These are phyloP conservation scores for Mycena filopes DNA, from an alignment of 768 basidiomycete genomes.

Conservation along the genomic window DNA sequence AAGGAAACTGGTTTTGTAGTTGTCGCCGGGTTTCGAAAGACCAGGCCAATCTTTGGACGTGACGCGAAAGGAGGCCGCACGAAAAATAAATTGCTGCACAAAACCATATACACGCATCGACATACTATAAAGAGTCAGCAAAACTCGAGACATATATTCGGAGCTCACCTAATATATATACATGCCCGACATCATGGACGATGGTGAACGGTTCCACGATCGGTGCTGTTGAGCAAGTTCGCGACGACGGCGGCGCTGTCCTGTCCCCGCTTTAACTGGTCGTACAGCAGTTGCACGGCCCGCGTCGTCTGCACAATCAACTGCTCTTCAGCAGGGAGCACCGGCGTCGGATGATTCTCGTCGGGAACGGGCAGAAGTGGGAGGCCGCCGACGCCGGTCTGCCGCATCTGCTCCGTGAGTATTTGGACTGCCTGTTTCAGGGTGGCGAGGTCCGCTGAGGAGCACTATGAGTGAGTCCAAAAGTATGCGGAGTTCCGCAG, in stretches of 20 bases:
- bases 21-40: too few relatives aligned
- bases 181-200: too few relatives aligned
- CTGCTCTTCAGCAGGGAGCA: conserved; percentile 55
- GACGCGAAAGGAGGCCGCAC: too few relatives aligned
- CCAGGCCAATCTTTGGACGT: too few relatives aligned
- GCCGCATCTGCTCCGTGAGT: conserved; percentile 60
- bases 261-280: conserved; percentile 62
- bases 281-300: conserved; percentile 59
- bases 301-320: conserved; percentile 54
- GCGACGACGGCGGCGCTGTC: conserved; percentile 66
- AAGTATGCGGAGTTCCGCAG: too few relatives aligned
- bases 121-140: too few relatives aligned
- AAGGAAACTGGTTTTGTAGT: too few relatives aligned
- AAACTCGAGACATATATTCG: too few relatives aligned
- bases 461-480: neutral
- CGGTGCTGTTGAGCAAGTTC: conserved; percentile 16
- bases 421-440: conserved; percentile 62
- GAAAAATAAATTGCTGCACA: too few relatives aligned
- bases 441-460: conserved; percentile 58
- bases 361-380: conserved; percentile 53
- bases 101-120: too few relatives aligned
- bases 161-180: too few relatives aligned
- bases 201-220: neutral
- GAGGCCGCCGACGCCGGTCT: conserved; percentile 74
- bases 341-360: conserved; percentile 33